phyloP scores from a whole-genome alignment of 805 yeast genomes.

The Zygosaccharomyces bisporus region DNA sequence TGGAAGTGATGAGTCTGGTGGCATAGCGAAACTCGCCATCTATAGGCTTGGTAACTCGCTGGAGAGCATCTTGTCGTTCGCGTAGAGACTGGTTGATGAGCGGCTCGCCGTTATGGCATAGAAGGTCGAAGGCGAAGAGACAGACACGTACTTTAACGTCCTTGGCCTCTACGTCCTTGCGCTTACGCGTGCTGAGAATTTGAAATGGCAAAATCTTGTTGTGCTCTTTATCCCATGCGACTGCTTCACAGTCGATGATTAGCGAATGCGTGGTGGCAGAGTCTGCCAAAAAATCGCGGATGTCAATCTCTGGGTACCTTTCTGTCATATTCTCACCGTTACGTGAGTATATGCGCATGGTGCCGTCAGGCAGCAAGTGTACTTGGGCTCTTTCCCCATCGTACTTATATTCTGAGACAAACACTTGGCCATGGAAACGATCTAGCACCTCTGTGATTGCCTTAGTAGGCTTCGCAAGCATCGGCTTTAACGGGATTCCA shows the following conservation, averaged over 20 bases:
- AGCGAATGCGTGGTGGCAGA: conserved; percentile 45
- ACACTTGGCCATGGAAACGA: conserved; percentile 75
- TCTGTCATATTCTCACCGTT: conserved; percentile 97
- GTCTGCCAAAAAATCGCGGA: conserved; percentile 52
- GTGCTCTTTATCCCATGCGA: conserved; percentile 85
- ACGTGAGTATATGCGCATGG: conserved; percentile 78
- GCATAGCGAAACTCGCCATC: conserved; percentile 84
- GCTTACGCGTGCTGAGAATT: conserved; percentile 84
- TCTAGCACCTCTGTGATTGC: conserved; percentile 89
- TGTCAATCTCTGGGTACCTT: conserved; percentile 86
- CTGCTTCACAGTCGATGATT: conserved; percentile 94
- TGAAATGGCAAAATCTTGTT: conserved; percentile 91
- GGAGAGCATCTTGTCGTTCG: conserved; percentile 64
- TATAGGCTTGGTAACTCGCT: conserved; percentile 52
- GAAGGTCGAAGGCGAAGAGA: conserved; percentile 83
- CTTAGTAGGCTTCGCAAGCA: conserved; percentile 97
- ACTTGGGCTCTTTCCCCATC: conserved; percentile 98
- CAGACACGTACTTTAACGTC: conserved; percentile 91
- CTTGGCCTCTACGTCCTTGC: conserved; percentile 84
- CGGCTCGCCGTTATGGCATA: conserved; percentile 70
- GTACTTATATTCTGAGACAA: conserved; percentile 94
- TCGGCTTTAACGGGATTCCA: conserved; percentile 93
- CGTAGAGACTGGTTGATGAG: conserved; percentile 61
- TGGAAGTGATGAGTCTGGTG: conserved; percentile 63
- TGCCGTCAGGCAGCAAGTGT: conserved; percentile 64